Conservation (phyloP, 179 eudicot species). For the Beta lomatogona region DNA sequence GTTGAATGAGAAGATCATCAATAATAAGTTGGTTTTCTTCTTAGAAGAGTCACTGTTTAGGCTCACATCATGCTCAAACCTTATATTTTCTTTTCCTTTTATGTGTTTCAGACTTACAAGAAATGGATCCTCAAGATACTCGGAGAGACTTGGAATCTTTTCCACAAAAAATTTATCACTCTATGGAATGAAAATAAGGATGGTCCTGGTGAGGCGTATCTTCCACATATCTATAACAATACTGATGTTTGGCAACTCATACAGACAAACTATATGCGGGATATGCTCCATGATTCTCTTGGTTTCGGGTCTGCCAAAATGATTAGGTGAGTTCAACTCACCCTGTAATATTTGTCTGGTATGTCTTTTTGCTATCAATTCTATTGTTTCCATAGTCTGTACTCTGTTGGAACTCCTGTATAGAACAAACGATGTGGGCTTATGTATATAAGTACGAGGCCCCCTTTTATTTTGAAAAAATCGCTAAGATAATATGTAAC, state of each 20-base stretch:
- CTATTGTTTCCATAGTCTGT: too few relatives aligned
- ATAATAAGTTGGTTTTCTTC: not conserved
- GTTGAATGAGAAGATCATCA: not conserved
- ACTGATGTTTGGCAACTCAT: slow-evolving; percentile 58
- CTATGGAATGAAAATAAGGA: slow-evolving; percentile 90
- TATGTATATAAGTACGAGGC: too few relatives aligned
- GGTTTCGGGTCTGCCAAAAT: slow-evolving; percentile 96
- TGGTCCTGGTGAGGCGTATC: slow-evolving; percentile 92
- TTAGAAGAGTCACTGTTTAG: not conserved
- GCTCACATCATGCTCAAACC: not conserved
- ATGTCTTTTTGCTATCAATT: too few relatives aligned
- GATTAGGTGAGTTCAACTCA: slow-evolving; percentile 57
- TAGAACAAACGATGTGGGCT: too few relatives aligned
- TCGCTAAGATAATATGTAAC: too few relatives aligned
- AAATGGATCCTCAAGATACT: slow-evolving; percentile 70
- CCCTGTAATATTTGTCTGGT: not conserved
- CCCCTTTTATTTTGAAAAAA: too few relatives aligned
- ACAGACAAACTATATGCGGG: slow-evolving; percentile 60
- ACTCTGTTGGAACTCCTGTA: too few relatives aligned
- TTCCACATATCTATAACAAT: slow-evolving; percentile 68
- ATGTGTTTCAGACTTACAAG: slow-evolving; percentile 59
- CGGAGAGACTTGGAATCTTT: slow-evolving; percentile 80
- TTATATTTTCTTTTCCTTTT: not conserved
- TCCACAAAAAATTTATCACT: slow-evolving; percentile 61
- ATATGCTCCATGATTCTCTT: slow-evolving; percentile 77